These are phyloP conservation scores for Iberis pinnata DNA, from an alignment of 345 rosid species.

Conservation along the genomic window DNA sequence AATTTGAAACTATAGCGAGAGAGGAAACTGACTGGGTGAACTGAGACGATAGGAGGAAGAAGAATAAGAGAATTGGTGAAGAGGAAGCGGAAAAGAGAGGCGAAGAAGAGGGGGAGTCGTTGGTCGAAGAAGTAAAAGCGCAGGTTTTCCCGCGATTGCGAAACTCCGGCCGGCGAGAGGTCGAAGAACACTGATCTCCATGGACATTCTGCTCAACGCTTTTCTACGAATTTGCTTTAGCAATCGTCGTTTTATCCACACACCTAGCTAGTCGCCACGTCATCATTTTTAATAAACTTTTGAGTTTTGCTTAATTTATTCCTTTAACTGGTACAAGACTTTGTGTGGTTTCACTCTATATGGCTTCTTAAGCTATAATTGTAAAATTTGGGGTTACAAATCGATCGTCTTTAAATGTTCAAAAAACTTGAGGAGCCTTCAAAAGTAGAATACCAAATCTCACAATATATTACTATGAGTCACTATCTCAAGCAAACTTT, in stretches of 20 bases:
- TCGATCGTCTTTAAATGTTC: no score
- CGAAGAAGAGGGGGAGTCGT: constrained; percentile 13
- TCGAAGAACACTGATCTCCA: constrained; percentile 29
- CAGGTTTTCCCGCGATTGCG: background rate
- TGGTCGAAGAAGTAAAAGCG: background rate
- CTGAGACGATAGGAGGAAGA: constrained; percentile 21
- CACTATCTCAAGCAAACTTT: no score
- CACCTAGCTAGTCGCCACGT: constrained; percentile 6
- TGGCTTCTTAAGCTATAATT: no score
- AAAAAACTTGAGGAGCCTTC: no score
- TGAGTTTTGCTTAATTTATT: no score
- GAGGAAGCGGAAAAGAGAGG: constrained; percentile 10
- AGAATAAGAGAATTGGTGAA: constrained; percentile 11
- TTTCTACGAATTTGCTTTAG: background rate
- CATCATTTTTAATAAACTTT: background rate
- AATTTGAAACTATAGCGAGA: background rate
- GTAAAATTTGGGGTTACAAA: no score
- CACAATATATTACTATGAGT: no score
- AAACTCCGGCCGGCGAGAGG: constrained; percentile 17
- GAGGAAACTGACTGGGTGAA: constrained; percentile 32
- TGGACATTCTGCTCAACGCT: constrained; percentile 15
- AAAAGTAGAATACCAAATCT: no score
- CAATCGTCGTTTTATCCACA: constrained; percentile 9
- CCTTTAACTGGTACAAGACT: no score
- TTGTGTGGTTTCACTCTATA: no score